phyloP scores from a whole-genome alignment of 805 yeast species.

The Wickerhamomyces alni region DNA sequence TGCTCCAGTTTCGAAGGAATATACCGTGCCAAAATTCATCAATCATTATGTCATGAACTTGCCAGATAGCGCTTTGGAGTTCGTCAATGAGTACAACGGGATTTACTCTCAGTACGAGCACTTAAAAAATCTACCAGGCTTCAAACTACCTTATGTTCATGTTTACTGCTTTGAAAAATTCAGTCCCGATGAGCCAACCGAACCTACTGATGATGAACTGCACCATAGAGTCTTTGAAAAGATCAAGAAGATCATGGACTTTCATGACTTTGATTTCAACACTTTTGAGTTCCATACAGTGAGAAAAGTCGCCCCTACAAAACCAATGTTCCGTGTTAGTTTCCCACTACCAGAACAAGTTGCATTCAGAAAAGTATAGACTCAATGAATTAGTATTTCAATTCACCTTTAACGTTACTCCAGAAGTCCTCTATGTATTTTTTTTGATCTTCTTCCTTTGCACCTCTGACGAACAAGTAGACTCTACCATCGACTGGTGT shows the following conservation, averaged over 20 bases:
- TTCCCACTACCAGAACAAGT: slow-evolving; percentile 66
- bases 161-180: slow-evolving; percentile 92
- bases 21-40: slow-evolving; percentile 46
- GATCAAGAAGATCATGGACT: slow-evolving; percentile 37
- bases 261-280: slow-evolving; percentile 39
- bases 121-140: slow-evolving; percentile 35
- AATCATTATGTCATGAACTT: slow-evolving; percentile 89
- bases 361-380: slow-evolving; percentile 36
- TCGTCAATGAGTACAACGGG: slow-evolving; percentile 73
- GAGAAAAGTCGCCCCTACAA: slow-evolving; percentile 93
- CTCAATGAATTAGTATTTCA: slow-evolving; percentile 27
- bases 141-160: slow-evolving; percentile 68
- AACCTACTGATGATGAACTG: slow-evolving; percentile 64
- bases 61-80: slow-evolving; percentile 88
- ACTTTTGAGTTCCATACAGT: slow-evolving; percentile 70
- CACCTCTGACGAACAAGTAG: slow-evolving; percentile 55
- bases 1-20: slow-evolving; percentile 9
- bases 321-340: slow-evolving; percentile 89
- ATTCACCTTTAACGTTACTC: slow-evolving; percentile 40
- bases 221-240: slow-evolving; percentile 58
- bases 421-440: slow-evolving; percentile 43
- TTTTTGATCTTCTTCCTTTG: slow-evolving; percentile 34
- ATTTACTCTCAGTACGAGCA: slow-evolving; percentile 44
- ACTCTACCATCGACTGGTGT: slow-evolving; percentile 45
- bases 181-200: slow-evolving; percentile 59